Evolutionary conservation across 306 rosid species (phyloP).

Genomic region (Quercus bicolor): DNA sequence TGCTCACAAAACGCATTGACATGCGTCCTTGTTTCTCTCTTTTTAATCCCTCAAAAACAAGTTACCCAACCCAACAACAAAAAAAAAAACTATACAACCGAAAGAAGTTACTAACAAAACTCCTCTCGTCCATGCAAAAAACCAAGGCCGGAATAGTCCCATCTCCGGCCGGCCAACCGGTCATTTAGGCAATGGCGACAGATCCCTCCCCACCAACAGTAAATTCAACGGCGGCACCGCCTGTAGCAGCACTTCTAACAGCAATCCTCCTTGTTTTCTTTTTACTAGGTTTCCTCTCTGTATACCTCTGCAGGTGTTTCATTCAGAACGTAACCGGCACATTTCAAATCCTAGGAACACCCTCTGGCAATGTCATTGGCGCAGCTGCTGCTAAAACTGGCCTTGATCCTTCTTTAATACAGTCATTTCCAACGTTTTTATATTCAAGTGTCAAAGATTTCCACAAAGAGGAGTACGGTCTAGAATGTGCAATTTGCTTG

Average conservation of each 20-base stretch:
- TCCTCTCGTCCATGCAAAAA: constrained; percentile 40
- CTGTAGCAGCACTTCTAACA: constrained; percentile 40
- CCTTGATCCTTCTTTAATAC: constrained; percentile 43
- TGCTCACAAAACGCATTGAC: constrained; percentile 13
- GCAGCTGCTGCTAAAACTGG: constrained; percentile 29
- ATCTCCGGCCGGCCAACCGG: constrained; percentile 20
- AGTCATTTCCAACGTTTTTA: constrained; percentile 51
- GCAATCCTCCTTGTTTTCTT: constrained; percentile 42
- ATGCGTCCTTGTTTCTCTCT: constrained; percentile 28
- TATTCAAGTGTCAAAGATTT: constrained; percentile 54
- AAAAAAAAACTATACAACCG: neutral
- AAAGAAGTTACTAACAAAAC: neutral
- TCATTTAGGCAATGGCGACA: constrained; percentile 23
- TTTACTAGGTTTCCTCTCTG: constrained; percentile 43
- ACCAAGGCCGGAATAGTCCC: constrained; percentile 20
- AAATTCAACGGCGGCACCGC: constrained; percentile 10
- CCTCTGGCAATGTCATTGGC: constrained; percentile 26
- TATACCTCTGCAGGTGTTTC: constrained; percentile 48
- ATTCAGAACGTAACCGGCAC: constrained; percentile 19
- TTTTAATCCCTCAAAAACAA: constrained; percentile 3
- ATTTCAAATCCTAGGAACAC: constrained; percentile 28
- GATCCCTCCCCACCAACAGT: neutral
- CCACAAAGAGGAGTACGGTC: constrained; percentile 32
- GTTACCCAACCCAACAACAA: neutral
- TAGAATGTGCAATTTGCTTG: constrained; percentile 69